Conservation (phyloP, 768 basidiomycete genomes). For the Leccinum incarnatum region DNA sequence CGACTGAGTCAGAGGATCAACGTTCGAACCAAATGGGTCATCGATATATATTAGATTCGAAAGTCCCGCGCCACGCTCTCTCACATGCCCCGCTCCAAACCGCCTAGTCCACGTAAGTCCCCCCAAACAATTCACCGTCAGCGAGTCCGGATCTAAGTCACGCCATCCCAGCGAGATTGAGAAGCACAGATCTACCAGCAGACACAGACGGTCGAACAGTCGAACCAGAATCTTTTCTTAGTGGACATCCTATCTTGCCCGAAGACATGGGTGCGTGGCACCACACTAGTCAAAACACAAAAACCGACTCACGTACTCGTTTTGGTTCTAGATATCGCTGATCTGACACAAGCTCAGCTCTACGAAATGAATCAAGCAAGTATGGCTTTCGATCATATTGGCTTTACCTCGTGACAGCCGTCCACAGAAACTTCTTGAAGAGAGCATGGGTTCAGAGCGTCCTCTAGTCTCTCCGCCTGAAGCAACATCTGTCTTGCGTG, state of each 20-base stretch:
- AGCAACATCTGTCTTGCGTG: slow-evolving; percentile 53
- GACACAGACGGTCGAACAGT: slow-evolving; percentile 6
- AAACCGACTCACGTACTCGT: background rate
- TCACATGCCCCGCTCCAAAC: slow-evolving; percentile 13
- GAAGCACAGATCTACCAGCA: slow-evolving; percentile 25
- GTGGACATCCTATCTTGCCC: slow-evolving; percentile 28
- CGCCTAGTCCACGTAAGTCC: slow-evolving; percentile 28
- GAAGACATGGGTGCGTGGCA: slow-evolving; percentile 30
- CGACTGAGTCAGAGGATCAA: background rate
- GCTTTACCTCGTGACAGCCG: background rate
- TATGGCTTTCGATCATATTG: background rate
- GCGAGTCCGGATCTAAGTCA: background rate
- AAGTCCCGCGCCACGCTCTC: background rate
- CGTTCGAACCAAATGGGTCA: background rate
- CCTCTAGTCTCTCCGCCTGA: slow-evolving; percentile 56
- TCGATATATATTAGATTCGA: background rate
- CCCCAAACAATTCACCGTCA: background rate
- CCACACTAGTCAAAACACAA: background rate
- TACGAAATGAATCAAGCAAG: slow-evolving; percentile 42
- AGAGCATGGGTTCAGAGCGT: slow-evolving; percentile 35
- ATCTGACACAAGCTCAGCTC: slow-evolving; percentile 33
- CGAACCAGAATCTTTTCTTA: slow-evolving; percentile 21
- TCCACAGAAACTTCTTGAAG: slow-evolving; percentile 39
- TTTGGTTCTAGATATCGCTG: slow-evolving; percentile 30
- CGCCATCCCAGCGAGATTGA: slow-evolving; percentile 21